Evolutionary conservation across 768 basidiomycete species (phyloP).

Genomic region (Tylopilus subfusipes): DNA sequence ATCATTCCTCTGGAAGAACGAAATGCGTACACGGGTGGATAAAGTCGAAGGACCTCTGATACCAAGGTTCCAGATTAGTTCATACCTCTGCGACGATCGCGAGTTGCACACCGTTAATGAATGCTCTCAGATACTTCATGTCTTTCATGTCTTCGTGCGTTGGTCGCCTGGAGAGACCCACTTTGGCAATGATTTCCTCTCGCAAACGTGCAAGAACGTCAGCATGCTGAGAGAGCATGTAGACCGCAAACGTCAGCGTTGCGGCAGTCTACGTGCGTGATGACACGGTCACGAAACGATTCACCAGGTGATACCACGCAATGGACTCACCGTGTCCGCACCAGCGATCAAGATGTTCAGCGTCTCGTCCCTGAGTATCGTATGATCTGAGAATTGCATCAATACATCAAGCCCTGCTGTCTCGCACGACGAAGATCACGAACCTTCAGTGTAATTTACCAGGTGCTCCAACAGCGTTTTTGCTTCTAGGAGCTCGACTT

Average conservation of each 20-base stretch:
- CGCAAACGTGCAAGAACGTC: conserved; percentile 45
- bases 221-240: conserved; percentile 52
- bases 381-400: conserved; percentile 17
- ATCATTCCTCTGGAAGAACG: not conserved
- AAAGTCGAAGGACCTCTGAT: conserved; percentile 33
- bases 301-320: not conserved
- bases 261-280: conserved; percentile 26
- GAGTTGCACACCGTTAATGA: conserved; percentile 51
- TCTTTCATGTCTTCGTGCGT: conserved; percentile 54
- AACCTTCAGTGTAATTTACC: conserved; percentile 53
- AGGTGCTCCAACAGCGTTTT: conserved; percentile 51
- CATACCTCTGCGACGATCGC: not conserved
- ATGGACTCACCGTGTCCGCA: conserved; percentile 42
- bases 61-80: not conserved
- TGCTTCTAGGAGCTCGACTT: conserved; percentile 34
- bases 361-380: conserved; percentile 23
- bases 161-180: conserved; percentile 48
- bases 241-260: conserved; percentile 36
- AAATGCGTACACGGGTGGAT: conserved; percentile 27
- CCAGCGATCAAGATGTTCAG: conserved; percentile 32
- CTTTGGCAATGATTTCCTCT: conserved; percentile 51
- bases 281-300: not conserved
- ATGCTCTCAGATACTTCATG: conserved; percentile 62
- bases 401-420: not conserved
- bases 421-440: conserved; percentile 1